These are phyloP conservation scores for Rosa rugosa DNA, from an alignment of 306 rosid genomes.

Conservation along the genomic window DNA sequence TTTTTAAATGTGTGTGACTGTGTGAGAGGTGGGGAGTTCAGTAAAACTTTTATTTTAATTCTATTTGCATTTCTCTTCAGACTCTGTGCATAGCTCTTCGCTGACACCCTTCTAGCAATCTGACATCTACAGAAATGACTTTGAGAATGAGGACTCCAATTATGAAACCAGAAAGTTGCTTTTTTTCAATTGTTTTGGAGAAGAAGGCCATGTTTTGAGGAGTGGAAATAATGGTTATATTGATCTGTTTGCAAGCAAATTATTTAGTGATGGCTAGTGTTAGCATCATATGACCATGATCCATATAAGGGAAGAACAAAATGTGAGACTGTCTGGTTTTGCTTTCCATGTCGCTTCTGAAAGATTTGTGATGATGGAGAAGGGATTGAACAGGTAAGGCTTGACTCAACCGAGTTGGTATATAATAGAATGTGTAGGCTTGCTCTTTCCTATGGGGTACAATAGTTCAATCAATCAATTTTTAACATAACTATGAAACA, in stretches of 20 bases:
- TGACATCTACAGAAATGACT: not conserved
- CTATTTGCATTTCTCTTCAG: too few species aligned
- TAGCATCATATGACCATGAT: not conserved
- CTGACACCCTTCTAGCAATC: not conserved
- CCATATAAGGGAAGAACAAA: not conserved
- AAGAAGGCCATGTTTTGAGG: not conserved
- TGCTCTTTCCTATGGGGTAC: not conserved
- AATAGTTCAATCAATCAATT: not conserved
- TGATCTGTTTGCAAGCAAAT: not conserved
- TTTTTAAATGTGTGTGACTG: too few species aligned
- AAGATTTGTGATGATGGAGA: not conserved
- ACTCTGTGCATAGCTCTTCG: too few species aligned
- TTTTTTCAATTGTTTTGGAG: not conserved
- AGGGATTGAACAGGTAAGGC: not conserved
- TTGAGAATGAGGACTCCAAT: not conserved
- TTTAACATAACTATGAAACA: not conserved
- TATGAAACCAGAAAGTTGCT: not conserved
- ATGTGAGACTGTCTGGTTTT: conserved; percentile 4
- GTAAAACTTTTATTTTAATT: too few species aligned
- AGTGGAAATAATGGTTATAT: not conserved
- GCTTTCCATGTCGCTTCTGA: not conserved
- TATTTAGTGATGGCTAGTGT: not conserved
- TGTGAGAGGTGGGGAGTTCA: too few species aligned
- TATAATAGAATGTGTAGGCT: not conserved
- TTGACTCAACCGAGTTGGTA: not conserved